These are phyloP conservation scores for Oryza australiensis DNA, from an alignment of 176 grass and related monocot genomes.

Conservation along the genomic window DNA sequence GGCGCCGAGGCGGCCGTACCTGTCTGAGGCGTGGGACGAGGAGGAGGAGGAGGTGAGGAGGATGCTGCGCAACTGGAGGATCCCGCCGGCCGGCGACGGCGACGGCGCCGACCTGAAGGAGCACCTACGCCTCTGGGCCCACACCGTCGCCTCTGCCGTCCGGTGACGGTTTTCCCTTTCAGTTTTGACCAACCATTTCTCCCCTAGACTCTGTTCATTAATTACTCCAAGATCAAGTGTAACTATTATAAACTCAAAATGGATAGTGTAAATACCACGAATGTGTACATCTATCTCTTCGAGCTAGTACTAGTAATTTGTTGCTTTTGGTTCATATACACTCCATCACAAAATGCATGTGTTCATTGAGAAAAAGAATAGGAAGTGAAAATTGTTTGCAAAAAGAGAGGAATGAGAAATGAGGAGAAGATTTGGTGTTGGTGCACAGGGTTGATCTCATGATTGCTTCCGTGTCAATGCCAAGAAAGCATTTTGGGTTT, in stretches of 20 bases:
- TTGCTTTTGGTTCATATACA: background rate
- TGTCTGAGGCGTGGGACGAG: constrained; percentile 90
- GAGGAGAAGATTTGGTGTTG: background rate
- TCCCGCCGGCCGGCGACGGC: constrained; percentile 37
- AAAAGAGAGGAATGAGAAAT: background rate
- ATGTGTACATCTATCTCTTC: too few species aligned
- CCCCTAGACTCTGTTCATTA: background rate
- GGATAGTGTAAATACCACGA: constrained; percentile 33
- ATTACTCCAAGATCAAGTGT: constrained; percentile 26
- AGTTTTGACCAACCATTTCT: background rate
- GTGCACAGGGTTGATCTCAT: background rate
- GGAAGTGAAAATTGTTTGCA: background rate
- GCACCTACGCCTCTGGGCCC: constrained; percentile 81
- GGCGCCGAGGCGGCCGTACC: constrained; percentile 55
- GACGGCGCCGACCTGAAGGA: constrained; percentile 64
- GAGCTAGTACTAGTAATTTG: background rate
- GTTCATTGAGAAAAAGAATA: background rate
- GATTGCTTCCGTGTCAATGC: background rate
- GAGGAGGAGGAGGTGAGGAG: constrained; percentile 48
- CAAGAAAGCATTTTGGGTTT: constrained; percentile 37
- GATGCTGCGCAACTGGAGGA: constrained; percentile 56
- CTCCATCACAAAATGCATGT: background rate
- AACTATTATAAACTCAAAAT: constrained; percentile 27
- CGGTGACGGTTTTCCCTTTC: constrained; percentile 22
- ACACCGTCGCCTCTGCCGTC: constrained; percentile 81